A percentile compares a stretch with the other conserved stretches of the same genome.
Evolutionary conservation across 257 asterid species (phyloP).

Genomic region (Solanum habrochaites): DNA sequence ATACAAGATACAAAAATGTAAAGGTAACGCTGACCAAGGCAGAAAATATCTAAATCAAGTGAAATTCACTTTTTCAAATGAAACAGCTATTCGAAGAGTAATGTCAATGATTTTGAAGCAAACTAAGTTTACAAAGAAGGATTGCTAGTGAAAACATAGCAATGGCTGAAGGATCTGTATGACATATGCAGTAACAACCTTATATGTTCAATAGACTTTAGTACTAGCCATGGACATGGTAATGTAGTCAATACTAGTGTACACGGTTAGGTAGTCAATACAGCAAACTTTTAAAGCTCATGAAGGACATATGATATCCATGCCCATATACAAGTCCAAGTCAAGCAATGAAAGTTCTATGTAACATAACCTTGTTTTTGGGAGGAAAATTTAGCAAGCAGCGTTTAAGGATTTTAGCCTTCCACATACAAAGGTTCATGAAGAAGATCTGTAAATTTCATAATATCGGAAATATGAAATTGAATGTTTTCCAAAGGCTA

Average conservation of each 20-base stretch:
- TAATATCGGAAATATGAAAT: background rate
- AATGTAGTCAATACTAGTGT: background rate
- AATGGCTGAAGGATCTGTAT: background rate
- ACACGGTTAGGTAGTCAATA: background rate
- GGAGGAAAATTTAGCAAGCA: background rate
- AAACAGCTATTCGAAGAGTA: background rate
- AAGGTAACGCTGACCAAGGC: background rate
- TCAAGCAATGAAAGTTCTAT: background rate
- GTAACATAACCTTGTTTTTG: background rate
- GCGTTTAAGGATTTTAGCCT: background rate
- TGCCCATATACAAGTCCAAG: background rate
- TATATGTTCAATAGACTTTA: background rate
- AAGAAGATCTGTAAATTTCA: background rate
- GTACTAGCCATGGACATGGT: background rate
- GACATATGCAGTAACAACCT: background rate
- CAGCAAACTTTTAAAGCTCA: background rate
- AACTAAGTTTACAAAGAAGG: background rate
- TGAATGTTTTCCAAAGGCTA: background rate
- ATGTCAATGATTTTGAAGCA: background rate
- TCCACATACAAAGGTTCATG: background rate
- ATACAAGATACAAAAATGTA: background rate
- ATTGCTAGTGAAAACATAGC: background rate
- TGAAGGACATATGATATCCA: background rate
- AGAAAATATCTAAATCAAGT: background rate
- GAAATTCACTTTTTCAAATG: background rate